Conservation (phyloP, 495 filamentous ascomycete species). For the Hyaloscypha hepaticicola region DNA sequence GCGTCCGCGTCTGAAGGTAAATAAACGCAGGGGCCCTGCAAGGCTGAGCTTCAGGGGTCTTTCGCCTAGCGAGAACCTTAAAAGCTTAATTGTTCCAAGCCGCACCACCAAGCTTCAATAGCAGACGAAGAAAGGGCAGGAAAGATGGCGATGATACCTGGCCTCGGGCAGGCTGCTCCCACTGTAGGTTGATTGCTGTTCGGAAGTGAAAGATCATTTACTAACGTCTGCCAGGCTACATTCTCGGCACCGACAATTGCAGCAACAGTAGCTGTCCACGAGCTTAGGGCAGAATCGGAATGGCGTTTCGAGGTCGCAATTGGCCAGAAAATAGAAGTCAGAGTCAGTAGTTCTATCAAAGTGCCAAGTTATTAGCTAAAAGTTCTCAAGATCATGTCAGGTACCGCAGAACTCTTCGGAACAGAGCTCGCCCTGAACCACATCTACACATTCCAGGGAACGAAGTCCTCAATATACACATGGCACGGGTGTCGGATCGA, state of each 20-base stretch:
- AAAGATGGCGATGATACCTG: conserved; percentile 46
- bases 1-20: neutral
- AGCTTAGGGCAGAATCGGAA: conserved; percentile 59
- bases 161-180: conserved; percentile 48
- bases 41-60: conserved; percentile 7
- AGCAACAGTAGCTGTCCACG: conserved; percentile 26
- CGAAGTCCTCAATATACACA: conserved; percentile 85
- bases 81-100: neutral
- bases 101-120: neutral
- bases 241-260: conserved; percentile 29
- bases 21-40: neutral
- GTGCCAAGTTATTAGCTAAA: conserved; percentile 31
- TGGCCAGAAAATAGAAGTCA: conserved; percentile 59
- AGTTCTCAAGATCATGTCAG: conserved; percentile 61
- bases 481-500: conserved; percentile 88
- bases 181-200: conserved; percentile 35
- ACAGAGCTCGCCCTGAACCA: conserved; percentile 84
- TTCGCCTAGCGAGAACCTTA: neutral
- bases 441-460: conserved; percentile 77
- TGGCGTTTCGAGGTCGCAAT: conserved; percentile 91
- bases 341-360: conserved; percentile 41
- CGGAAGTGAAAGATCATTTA: neutral
- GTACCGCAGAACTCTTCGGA: conserved; percentile 93
- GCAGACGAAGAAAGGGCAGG: neutral
- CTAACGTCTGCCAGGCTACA: conserved; percentile 28